These are phyloP conservation scores for Nicotiana knightiana DNA, from an alignment of 257 asterid genomes.

Conservation along the genomic window DNA sequence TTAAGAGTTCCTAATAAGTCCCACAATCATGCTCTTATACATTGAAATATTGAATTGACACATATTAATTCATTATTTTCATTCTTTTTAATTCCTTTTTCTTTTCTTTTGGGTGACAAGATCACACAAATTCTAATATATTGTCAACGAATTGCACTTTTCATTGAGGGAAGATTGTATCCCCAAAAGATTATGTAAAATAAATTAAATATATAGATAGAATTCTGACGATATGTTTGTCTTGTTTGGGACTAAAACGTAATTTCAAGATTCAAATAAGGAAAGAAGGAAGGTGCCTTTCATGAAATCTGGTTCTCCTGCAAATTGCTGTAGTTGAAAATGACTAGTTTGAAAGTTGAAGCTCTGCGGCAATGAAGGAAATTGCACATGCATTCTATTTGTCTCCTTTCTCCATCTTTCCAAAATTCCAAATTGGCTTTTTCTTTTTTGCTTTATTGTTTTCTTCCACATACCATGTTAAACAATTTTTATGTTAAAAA, in stretches of 20 bases:
- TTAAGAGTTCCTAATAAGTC: background rate
- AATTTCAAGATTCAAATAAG: background rate
- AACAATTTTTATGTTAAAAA: background rate
- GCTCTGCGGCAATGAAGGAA: background rate
- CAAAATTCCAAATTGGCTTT: constrained; percentile 2
- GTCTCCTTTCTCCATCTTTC: constrained; percentile 9
- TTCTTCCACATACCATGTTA: constrained; percentile 8
- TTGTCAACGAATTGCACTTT: background rate
- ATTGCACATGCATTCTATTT: constrained; percentile 24
- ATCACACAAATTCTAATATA: background rate
- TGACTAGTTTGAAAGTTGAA: constrained; percentile 1
- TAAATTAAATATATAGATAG: background rate
- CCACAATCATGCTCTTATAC: background rate
- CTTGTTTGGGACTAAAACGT: background rate
- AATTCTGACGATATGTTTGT: background rate
- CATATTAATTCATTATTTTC: background rate
- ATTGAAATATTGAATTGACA: background rate
- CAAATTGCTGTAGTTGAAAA: background rate
- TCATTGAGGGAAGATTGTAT: background rate
- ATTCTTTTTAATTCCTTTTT: background rate
- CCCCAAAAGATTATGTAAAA: background rate
- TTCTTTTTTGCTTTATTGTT: constrained; percentile 8
- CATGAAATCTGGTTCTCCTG: background rate
- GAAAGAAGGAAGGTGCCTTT: background rate
- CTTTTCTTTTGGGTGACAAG: background rate